A percentile compares a stretch with the other conserved stretches of the same genome.
Evolutionary conservation across 805 yeast genomes (phyloP).

Genomic region (Saturnispora kantuleensis): DNA sequence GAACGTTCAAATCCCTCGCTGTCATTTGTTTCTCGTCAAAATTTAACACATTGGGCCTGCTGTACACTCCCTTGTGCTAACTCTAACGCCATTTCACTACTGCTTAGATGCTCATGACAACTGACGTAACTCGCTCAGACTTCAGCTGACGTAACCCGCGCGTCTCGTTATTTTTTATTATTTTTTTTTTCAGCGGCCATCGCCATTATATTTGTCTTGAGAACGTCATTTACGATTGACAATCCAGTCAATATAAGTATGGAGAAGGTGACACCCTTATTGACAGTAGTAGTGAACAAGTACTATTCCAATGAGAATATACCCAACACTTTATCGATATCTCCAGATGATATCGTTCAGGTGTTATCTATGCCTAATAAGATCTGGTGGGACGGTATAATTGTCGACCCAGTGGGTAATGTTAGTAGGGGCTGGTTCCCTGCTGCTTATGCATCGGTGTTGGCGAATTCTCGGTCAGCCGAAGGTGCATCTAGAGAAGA

Average conservation of each 20-base stretch:
- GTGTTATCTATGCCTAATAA: constrained; percentile 54
- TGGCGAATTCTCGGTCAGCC: not conserved
- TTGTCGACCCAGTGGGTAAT: constrained; percentile 30
- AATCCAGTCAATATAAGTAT: not conserved
- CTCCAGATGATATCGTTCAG: constrained; percentile 59
- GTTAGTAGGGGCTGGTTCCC: constrained; percentile 82
- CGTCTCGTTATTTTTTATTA: no score
- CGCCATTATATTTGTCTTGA: no score
- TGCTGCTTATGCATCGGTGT: constrained; percentile 19
- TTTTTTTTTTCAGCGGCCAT: not conserved
- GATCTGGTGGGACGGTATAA: constrained; percentile 87
- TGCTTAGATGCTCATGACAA: no score
- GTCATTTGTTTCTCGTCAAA: no score
- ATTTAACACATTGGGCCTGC: no score
- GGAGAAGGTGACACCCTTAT: constrained; percentile 6
- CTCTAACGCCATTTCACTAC: no score
- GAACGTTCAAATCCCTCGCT: no score
- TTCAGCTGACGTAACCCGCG: no score
- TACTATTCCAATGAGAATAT: constrained; percentile 43
- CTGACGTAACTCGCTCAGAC: no score
- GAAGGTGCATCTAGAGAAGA: not conserved
- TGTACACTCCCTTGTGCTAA: no score
- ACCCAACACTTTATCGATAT: constrained; percentile 41
- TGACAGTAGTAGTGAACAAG: constrained; percentile 46
- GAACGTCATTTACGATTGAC: no score